Percentiles rank a stretch among this genome's conserved stretches.
Conservation (phyloP, 2,329 filamentous ascomycete genomes). For the Colletotrichum simmondsii region DNA sequence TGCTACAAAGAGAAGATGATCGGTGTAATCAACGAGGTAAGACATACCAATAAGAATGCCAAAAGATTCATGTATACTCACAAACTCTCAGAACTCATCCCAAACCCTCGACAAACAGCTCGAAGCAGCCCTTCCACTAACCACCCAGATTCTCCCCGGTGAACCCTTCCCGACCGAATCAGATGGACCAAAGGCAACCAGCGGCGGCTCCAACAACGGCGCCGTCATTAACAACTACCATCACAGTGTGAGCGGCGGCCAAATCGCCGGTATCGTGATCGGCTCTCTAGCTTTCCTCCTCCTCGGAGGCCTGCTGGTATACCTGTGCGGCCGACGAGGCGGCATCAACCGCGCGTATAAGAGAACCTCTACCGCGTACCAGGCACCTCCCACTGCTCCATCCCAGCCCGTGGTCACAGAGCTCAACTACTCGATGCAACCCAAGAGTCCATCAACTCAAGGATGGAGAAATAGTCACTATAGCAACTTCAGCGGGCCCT, state of each 20-base stretch:
- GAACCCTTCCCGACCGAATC: conserved; percentile 64
- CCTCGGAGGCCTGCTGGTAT: conserved; percentile 57
- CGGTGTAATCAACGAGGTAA: conserved; percentile 77
- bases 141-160: conserved; percentile 65
- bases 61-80: conserved; percentile 19
- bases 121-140: conserved; percentile 56
- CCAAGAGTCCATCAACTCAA: conserved; percentile 44
- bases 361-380: conserved; percentile 34
- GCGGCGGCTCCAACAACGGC: conserved; percentile 30
- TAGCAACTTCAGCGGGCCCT: conserved; percentile 35
- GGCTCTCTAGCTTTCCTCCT: conserved; percentile 58
- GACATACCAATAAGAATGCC: conserved; percentile 29
- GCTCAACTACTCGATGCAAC: conserved; percentile 16
- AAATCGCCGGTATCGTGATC: conserved; percentile 70
- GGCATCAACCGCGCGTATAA: conserved; percentile 50
- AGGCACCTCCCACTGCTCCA: background rate
- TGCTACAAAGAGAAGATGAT: conserved; percentile 78
- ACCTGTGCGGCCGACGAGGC: conserved; percentile 56
- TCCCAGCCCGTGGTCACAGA: conserved; percentile 15
- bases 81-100: conserved; percentile 51
- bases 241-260: conserved; percentile 49
- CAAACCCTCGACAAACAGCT: conserved; percentile 60
- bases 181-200: conserved; percentile 28
- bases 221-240: conserved; percentile 24
- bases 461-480: conserved; percentile 40